phyloP scores from a whole-genome alignment of 805 yeast genomes.

The Saccharomycodes ludwigii region DNA sequence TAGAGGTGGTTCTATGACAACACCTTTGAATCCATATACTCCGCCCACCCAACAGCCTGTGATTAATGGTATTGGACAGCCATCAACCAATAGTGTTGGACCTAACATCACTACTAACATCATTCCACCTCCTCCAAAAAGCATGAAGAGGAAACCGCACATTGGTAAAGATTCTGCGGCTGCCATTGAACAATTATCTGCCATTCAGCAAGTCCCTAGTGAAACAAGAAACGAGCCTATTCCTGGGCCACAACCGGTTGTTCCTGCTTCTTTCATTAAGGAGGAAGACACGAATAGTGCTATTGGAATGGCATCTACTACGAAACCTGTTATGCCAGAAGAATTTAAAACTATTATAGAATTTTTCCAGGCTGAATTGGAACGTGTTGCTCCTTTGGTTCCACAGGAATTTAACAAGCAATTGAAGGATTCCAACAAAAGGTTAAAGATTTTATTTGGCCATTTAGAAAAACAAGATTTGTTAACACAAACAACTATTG shows the following conservation, averaged over 20 bases:
- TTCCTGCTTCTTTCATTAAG: conserved; percentile 4
- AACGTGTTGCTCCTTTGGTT: conserved; percentile 53
- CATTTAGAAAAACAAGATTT: conserved; percentile 65
- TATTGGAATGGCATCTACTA: conserved; percentile 9
- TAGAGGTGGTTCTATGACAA: conserved; percentile 19
- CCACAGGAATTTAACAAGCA: conserved; percentile 69
- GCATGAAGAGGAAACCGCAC: too few relatives aligned
- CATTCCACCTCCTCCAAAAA: conserved; percentile 9
- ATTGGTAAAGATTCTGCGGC: conserved; percentile 12
- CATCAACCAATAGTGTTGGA: background rate
- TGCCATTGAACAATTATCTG: conserved; percentile 3
- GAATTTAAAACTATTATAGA: conserved; percentile 45
- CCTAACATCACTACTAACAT: conserved; percentile 2
- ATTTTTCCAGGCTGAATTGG: conserved; percentile 42
- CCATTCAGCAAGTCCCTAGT: conserved; percentile 3
- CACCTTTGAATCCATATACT: conserved; percentile 29
- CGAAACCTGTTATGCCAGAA: conserved; percentile 43
- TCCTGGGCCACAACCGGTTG: background rate
- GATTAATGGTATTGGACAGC: background rate
- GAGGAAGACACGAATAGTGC: conserved; percentile 6
- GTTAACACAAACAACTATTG: conserved; percentile 43
- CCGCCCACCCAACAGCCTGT: conserved; percentile 13
- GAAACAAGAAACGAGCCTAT: background rate
- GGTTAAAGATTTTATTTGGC: conserved; percentile 64
- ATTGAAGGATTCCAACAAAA: conserved; percentile 67